Evolutionary conservation across 2,329 filamentous ascomycete species (phyloP).

Genomic region (Phyllosticta citribraziliensis): DNA sequence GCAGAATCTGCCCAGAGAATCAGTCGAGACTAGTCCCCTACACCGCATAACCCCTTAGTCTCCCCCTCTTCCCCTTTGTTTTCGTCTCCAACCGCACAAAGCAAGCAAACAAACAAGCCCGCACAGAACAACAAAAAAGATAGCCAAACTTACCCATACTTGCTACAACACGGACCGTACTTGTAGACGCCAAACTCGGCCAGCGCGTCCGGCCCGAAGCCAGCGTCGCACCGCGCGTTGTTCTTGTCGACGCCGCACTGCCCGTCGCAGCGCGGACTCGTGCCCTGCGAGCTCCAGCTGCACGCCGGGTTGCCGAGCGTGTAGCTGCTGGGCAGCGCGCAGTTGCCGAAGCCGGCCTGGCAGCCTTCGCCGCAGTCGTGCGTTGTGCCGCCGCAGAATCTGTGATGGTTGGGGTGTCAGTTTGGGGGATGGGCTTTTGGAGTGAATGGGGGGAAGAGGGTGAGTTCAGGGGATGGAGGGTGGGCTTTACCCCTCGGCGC

Average conservation of each 20-base stretch:
- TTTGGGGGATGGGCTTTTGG: too few species aligned
- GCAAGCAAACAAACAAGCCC: too few species aligned
- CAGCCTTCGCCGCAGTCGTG: slow-evolving; percentile 2
- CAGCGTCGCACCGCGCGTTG: background rate
- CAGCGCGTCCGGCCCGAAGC: background rate
- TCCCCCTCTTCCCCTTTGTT: too few species aligned
- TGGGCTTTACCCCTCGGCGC: background rate
- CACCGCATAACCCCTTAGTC: too few species aligned
- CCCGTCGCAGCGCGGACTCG: slow-evolving; percentile 7
- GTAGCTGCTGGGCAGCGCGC: background rate
- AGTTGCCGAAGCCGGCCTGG: slow-evolving; percentile 3
- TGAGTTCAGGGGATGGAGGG: background rate
- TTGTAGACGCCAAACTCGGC: background rate
- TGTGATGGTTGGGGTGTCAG: background rate
- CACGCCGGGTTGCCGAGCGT: slow-evolving; percentile 5
- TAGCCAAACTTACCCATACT: background rate
- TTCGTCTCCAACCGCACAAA: too few species aligned
- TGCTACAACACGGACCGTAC: slow-evolving; percentile 6
- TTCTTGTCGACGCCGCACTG: slow-evolving; percentile 1
- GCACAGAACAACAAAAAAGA: too few species aligned
- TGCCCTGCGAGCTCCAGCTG: slow-evolving; percentile 1
- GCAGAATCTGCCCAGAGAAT: background rate
- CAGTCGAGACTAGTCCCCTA: background rate
- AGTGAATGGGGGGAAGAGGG: background rate
- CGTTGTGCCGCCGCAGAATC: slow-evolving; percentile 6